A percentile compares a stretch with the other conserved stretches of the same genome.
phyloP scores from a whole-genome alignment of 805 yeast genomes.

The Barnettozyma populi region DNA sequence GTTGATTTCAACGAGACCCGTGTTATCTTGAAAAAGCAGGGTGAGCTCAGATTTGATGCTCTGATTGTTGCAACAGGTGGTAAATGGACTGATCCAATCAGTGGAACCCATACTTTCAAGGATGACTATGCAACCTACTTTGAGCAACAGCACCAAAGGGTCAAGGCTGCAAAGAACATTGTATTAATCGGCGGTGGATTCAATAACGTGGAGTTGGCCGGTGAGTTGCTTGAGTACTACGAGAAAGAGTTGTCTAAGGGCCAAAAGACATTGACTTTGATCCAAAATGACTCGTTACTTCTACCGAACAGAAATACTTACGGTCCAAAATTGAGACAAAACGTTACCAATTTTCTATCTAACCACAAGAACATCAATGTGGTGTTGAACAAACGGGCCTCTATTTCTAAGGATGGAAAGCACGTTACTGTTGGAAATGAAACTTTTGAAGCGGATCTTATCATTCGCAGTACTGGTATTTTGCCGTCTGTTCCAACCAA shows the following conservation, averaged over 20 bases:
- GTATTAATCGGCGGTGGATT: slow-evolving; percentile 31
- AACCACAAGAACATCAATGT: slow-evolving; percentile 17
- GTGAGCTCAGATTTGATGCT: slow-evolving; percentile 17
- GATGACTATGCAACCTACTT: slow-evolving; percentile 15
- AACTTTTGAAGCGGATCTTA: neutral
- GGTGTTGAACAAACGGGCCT: slow-evolving; percentile 12
- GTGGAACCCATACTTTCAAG: slow-evolving; percentile 13
- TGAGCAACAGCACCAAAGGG: slow-evolving; percentile 10
- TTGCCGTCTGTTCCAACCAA: neutral
- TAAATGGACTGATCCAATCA: slow-evolving; percentile 25
- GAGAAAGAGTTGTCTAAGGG: slow-evolving; percentile 12
- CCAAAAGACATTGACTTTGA: slow-evolving; percentile 15
- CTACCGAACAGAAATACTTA: slow-evolving; percentile 10
- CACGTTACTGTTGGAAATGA: neutral
- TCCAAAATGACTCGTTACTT: slow-evolving; percentile 10
- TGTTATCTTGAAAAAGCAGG: slow-evolving; percentile 13
- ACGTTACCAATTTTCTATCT: slow-evolving; percentile 14
- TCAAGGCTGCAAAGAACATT: slow-evolving; percentile 23
- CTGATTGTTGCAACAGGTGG: slow-evolving; percentile 30
- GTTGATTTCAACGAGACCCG: slow-evolving; percentile 9
- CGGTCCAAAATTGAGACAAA: slow-evolving; percentile 12
- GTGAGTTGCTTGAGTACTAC: slow-evolving; percentile 26
- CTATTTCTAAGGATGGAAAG: neutral
- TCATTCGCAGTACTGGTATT: neutral
- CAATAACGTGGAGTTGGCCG: slow-evolving; percentile 28